These are phyloP conservation scores for Fraxinus platypoda DNA, from an alignment of 305 asterid genomes.

Conservation along the genomic window DNA sequence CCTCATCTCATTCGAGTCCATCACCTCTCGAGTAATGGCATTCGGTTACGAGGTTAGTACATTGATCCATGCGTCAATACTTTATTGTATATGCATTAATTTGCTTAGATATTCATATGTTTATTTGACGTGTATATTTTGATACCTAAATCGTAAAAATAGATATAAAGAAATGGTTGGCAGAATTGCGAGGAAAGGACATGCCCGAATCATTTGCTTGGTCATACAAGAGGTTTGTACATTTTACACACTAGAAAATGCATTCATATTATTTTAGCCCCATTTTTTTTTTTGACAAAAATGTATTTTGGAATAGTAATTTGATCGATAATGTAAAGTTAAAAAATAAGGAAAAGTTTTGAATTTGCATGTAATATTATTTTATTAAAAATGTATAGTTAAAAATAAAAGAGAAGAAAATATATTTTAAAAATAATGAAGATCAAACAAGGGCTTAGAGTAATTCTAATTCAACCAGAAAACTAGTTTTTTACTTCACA, in stretches of 20 bases:
- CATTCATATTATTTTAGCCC: background rate
- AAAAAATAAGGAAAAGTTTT: too few species aligned
- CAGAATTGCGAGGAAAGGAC: constrained; percentile 80
- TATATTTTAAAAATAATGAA: too few species aligned
- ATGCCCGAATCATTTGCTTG: constrained; percentile 84
- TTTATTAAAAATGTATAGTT: too few species aligned
- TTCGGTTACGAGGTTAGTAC: constrained; percentile 67
- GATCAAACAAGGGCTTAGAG: background rate
- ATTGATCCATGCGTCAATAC: too few species aligned
- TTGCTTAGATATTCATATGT: background rate
- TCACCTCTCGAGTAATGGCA: constrained; percentile 70
- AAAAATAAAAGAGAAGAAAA: too few species aligned
- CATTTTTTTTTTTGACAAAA: too few species aligned
- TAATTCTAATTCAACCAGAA: background rate
- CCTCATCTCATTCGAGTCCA: constrained; percentile 90
- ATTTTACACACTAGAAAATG: background rate
- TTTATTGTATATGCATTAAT: background rate
- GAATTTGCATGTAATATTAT: too few species aligned
- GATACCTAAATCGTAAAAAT: background rate
- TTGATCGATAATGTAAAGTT: too few species aligned
- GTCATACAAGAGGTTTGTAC: constrained; percentile 83
- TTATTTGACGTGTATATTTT: background rate
- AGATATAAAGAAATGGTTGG: constrained; percentile 95
- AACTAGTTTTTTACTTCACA: background rate
- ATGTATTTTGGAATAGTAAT: too few species aligned